Percentiles rank a stretch among this genome's conserved stretches.
phyloP scores from a whole-genome alignment of 371 early-diverging fungal species.

The Batkoa obscura region DNA sequence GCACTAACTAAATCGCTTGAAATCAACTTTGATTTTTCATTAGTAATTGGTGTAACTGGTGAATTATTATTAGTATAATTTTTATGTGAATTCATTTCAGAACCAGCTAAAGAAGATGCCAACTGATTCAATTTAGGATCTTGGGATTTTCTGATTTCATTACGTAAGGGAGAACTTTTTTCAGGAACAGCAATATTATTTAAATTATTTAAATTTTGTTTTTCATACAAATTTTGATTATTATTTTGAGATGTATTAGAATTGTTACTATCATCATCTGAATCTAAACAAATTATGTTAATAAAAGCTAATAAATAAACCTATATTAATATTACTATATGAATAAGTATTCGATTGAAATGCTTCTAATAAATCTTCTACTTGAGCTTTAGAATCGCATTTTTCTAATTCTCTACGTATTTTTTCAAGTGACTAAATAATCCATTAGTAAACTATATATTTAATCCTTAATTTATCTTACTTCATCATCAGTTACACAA shows the following conservation, averaged over 20 bases:
- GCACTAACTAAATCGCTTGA: slow-evolving; percentile 5
- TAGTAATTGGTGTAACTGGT: background rate
- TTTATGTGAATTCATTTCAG: background rate
- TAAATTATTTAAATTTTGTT: no score
- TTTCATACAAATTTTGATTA: no score
- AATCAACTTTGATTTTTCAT: background rate
- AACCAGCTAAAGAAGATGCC: background rate
- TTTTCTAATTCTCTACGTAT: slow-evolving; percentile 1
- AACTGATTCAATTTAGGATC: background rate
- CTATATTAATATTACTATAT: no score
- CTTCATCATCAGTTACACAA: slow-evolving; percentile 6
- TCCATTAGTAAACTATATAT: background rate
- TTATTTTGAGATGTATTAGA: no score
- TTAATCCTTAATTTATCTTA: background rate
- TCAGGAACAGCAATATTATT: background rate
- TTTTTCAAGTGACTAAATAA: slow-evolving; percentile 1
- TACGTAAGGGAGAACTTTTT: slow-evolving; percentile 1
- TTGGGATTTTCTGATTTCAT: background rate
- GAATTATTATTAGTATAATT: background rate
- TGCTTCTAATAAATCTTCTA: background rate
- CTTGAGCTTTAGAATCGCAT: slow-evolving; percentile 3
- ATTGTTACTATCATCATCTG: no score
- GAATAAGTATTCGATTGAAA: no score
- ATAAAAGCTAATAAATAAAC: no score
- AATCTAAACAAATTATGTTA: no score